Evolutionary conservation across 2,329 filamentous ascomycete species (phyloP).

Genomic region (Sclerotinia minor): DNA sequence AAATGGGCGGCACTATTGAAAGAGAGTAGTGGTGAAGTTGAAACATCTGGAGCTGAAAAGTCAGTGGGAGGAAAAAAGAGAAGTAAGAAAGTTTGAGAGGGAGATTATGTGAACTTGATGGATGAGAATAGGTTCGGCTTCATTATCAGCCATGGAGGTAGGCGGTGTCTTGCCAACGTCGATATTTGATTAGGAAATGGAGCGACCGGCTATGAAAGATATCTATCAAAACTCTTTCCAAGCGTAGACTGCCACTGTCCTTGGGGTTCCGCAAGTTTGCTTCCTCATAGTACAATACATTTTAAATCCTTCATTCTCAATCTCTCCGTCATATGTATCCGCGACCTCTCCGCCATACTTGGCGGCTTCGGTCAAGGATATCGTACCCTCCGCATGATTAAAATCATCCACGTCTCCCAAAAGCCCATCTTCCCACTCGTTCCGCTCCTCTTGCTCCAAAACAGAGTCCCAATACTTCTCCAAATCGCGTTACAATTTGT

Average conservation of each 20-base stretch:
- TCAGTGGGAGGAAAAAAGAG: constrained; percentile 35
- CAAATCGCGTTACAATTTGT: background rate
- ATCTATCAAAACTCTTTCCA: background rate
- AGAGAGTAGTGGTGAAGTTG: constrained; percentile 33
- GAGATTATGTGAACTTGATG: background rate
- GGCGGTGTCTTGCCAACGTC: background rate
- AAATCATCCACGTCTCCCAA: background rate
- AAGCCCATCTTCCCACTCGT: background rate
- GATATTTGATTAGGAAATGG: background rate
- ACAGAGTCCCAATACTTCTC: background rate
- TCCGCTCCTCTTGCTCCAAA: background rate
- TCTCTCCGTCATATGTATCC: background rate
- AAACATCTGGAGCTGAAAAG: constrained; percentile 25
- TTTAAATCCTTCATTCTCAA: background rate
- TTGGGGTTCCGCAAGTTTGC: background rate
- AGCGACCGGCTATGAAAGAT: background rate
- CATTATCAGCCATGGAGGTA: constrained; percentile 10
- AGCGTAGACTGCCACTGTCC: background rate
- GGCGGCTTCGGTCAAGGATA: background rate
- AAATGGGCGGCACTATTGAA: constrained; percentile 40
- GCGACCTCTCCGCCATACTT: background rate
- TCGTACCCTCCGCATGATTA: background rate
- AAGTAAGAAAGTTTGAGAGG: constrained; percentile 37
- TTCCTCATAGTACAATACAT: background rate
- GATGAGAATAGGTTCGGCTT: constrained; percentile 3